A percentile compares a stretch with the other conserved stretches of the same genome.
These are phyloP conservation scores for Moesziomyces antarcticus DNA, from an alignment of 1,284 basidiomycete genomes.

Conservation along the genomic window DNA sequence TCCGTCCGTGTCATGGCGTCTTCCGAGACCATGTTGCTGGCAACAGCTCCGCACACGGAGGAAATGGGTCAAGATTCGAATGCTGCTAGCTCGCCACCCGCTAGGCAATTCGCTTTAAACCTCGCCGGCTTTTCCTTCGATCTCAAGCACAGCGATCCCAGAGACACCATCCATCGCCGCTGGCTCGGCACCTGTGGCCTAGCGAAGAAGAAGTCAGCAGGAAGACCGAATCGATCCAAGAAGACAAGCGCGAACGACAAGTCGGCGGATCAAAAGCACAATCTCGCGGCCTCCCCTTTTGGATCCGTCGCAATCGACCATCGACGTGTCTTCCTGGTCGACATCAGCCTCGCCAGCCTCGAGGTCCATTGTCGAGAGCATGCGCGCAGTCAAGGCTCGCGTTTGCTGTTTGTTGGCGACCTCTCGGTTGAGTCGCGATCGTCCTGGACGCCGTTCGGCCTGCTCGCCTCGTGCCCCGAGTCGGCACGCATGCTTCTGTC, in stretches of 20 bases:
- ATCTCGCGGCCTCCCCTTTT: neutral
- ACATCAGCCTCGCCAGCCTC: conserved; percentile 34
- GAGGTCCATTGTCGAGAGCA: conserved; percentile 34
- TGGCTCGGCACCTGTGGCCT: conserved; percentile 64
- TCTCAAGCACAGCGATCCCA: conserved; percentile 48
- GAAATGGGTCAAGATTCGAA: neutral
- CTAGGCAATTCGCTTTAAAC: conserved; percentile 19
- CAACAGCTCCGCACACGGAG: conserved; percentile 4
- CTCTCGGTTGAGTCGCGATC: conserved; percentile 33
- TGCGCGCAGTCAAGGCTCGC: conserved; percentile 7
- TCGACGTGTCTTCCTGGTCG: conserved; percentile 53
- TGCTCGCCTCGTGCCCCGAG: conserved; percentile 30
- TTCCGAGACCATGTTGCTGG: conserved; percentile 29
- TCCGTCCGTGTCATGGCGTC: conserved; percentile 27
- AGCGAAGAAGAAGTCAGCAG: neutral
- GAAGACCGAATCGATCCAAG: conserved; percentile 3
- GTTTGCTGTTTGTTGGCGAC: conserved; percentile 40
- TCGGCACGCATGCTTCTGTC: conserved; percentile 33
- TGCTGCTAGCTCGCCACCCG: conserved; percentile 6
- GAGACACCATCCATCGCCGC: conserved; percentile 53
- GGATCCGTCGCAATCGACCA: conserved; percentile 39
- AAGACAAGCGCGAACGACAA: neutral
- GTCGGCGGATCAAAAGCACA: neutral
- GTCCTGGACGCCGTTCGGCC: conserved; percentile 62
- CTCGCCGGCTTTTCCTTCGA: conserved; percentile 48